phyloP scores from a whole-genome alignment of 2,329 filamentous ascomycete genomes.

The Lachnellula hyalina region DNA sequence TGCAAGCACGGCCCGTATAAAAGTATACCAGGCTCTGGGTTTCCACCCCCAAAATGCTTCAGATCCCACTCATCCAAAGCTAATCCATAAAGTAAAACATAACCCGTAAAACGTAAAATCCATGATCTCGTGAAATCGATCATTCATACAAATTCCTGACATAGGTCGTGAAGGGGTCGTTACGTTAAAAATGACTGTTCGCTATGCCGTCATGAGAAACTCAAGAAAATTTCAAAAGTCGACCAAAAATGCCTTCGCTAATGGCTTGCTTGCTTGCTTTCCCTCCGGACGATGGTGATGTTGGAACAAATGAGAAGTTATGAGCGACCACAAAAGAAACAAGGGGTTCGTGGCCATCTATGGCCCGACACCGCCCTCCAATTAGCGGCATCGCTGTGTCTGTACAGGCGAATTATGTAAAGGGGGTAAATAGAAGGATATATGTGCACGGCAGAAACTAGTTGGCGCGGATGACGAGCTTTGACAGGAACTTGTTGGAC shows the following conservation, averaged over 20 bases:
- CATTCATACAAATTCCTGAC: conserved; percentile 26
- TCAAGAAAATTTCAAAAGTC: conserved; percentile 5
- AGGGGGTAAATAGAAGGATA: conserved; percentile 27
- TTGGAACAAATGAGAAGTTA: conserved; percentile 19
- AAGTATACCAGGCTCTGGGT: conserved; percentile 4
- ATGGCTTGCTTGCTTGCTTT: conserved; percentile 11
- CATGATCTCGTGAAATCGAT: conserved; percentile 25
- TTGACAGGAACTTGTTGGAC: conserved; percentile 95
- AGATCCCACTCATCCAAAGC: conserved; percentile 4
- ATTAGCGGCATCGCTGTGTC: conserved; percentile 23
- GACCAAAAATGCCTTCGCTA: conserved; percentile 19
- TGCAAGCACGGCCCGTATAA: conserved; percentile 8
- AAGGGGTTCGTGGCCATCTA: conserved; percentile 11
- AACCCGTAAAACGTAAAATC: conserved; percentile 22
- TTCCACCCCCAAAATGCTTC: conserved; percentile 20
- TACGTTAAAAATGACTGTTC: conserved; percentile 25
- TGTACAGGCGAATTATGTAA: conserved; percentile 28
- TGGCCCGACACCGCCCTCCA: conserved; percentile 14
- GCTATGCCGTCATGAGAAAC: conserved; percentile 22
- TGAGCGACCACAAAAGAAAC: conserved; percentile 21
- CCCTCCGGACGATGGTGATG: background rate
- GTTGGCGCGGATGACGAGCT: conserved; percentile 92
- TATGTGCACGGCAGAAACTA: conserved; percentile 38
- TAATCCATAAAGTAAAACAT: conserved; percentile 20
- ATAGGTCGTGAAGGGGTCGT: conserved; percentile 24